Evolutionary conservation across 1,284 basidiomycete genomes (phyloP), one percentile per base, ranked within the genome.

Genomic region (Apiotrichum sp.): DNA sequence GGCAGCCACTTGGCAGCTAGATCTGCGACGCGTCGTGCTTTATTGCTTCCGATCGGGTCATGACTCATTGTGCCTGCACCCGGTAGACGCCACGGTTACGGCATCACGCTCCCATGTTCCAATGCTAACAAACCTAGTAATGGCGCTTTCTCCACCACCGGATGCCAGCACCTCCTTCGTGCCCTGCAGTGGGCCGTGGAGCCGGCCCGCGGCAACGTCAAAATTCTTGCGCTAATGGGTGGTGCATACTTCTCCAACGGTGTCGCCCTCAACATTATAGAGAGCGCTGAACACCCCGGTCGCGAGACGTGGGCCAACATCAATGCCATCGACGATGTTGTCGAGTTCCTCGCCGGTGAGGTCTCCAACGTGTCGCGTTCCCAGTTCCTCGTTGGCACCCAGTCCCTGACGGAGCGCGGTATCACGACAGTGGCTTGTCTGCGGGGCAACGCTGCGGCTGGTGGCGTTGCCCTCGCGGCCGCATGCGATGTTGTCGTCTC

Each of bases 261-360:
- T 36, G 77, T 80, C 46, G 77, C 77, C 9, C 71, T 80, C 47
- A 77, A 78, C 67, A 75, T 78, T 4, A 78, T 79, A 63, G 77
- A 78, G 63, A 68, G 73, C 22, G 66, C 70, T 16, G 49, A 65
- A 6, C 69, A 75, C 51, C 75, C 77, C 0, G 71, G 72, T 0
- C 63, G 68, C 6, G 78, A 78, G 63, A 77, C 77, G 13, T 79
- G 78, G 78, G 71, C 66, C 39, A 79, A 80, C 63, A 79, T 80
- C 72, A 78, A 77, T 50, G 77, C 75, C 3, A 76, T 77, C 47
- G 74, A 78, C 59, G 74, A 77, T 58, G 69, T 76, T 32, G 71
- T 74, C 58, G 70, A 75, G 55, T 69, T 71, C 58, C 63, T 77
- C 46, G 55, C 70, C 13, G 69, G 68, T 14, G 70, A 74, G 50